Evolutionary conservation across 2,329 filamentous ascomycete genomes (phyloP).

Genomic region (Trichophyton mentagrophytes): DNA sequence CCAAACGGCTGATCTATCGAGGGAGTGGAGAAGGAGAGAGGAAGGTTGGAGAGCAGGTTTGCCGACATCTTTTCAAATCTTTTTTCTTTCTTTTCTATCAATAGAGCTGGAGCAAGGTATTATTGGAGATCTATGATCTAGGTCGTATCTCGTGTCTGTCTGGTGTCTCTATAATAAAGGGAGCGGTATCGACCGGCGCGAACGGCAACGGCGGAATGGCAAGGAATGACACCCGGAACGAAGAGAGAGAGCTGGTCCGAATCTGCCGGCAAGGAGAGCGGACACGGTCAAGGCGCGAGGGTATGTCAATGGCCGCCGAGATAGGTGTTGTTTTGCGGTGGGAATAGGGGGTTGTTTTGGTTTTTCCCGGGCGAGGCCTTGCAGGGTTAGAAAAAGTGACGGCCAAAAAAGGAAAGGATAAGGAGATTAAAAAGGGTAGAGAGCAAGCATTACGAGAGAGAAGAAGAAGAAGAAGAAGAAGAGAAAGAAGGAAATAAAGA

Average conservation of each 20-base stretch:
- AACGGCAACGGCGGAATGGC: slow-evolving; percentile 5
- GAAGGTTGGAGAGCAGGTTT: slow-evolving; percentile 10
- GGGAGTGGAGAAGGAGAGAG: slow-evolving; percentile 35
- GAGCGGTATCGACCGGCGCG: not conserved
- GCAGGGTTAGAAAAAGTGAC: not conserved
- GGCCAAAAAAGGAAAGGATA: slow-evolving; percentile 6
- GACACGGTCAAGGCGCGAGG: not conserved
- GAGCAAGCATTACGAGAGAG: slow-evolving; percentile 5
- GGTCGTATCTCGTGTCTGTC: not conserved
- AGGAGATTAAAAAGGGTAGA: slow-evolving; percentile 5
- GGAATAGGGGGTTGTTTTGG: not conserved
- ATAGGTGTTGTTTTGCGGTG: not conserved
- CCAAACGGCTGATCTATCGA: slow-evolving; percentile 78
- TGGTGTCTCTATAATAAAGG: not conserved
- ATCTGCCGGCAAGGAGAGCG: not conserved
- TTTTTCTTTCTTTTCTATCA: not conserved
- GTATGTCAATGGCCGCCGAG: not conserved
- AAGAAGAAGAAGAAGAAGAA: slow-evolving; percentile 4
- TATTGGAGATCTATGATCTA: not conserved
- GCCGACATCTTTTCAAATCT: not conserved
- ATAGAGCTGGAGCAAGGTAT: not conserved
- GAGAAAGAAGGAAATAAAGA: not conserved
- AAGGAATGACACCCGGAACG: not conserved
- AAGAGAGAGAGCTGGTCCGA: not conserved
- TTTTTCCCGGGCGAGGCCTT: not conserved